A percentile compares a stretch with the other conserved stretches of the same genome.
phyloP scores from a whole-genome alignment of 164 flowering plant species.

The Dillenia turbinata region DNA sequence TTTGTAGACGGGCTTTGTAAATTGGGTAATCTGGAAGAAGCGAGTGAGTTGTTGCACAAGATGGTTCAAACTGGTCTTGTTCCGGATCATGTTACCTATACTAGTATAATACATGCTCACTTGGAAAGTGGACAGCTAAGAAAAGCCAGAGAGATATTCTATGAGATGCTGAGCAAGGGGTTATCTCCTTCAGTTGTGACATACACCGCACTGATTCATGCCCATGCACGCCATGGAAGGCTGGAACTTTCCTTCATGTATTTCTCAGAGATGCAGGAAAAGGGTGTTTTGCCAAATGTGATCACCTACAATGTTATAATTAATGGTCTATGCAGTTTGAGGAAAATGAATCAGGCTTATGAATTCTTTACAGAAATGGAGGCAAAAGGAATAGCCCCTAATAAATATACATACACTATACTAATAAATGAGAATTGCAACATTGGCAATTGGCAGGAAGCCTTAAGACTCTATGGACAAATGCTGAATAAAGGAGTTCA shows the following conservation, averaged over 20 bases:
- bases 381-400: constrained; percentile 43
- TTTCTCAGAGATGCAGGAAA: constrained; percentile 55
- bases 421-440: constrained; percentile 54
- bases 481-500: constrained; percentile 55
- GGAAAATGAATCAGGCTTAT: constrained; percentile 48
- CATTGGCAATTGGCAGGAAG: constrained; percentile 49
- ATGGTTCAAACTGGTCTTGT: constrained; percentile 43
- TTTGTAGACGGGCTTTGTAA: constrained; percentile 50
- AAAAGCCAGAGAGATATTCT: constrained; percentile 25
- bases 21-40: constrained; percentile 41
- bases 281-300: constrained; percentile 53
- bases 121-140: constrained; percentile 32
- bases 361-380: constrained; percentile 44
- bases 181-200: constrained; percentile 57
- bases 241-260: constrained; percentile 39
- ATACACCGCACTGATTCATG: constrained; percentile 65
- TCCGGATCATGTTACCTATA: constrained; percentile 64
- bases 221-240: constrained; percentile 39
- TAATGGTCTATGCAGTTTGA: constrained; percentile 55
- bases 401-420: constrained; percentile 63
- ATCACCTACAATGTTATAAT: constrained; percentile 67
- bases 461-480: constrained; percentile 48
- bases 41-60: constrained; percentile 31
- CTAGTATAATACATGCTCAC: constrained; percentile 54
- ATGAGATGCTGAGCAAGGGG: no score